Evolutionary conservation across 2,329 filamentous ascomycete genomes (phyloP), one percentile per base, ranked within the genome.

Genomic region (Tricladium varicosporioides): DNA sequence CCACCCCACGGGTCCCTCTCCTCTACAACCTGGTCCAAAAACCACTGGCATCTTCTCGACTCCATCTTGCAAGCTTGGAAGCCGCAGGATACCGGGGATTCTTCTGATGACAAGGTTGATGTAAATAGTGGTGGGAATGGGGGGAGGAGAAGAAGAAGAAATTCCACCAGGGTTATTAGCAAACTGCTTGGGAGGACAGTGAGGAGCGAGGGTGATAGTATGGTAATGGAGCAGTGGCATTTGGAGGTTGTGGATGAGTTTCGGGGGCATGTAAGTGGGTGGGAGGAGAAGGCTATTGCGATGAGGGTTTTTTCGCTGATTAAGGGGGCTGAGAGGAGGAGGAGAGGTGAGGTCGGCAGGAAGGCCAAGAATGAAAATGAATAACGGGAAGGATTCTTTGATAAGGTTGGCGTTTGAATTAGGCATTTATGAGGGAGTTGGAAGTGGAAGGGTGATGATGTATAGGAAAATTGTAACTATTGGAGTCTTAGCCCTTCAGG

Each of bases 241-340:
- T 51, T 71, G 16, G 70, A 71, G 50, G 68, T 60, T 51, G 68
- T 71, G 15, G 69, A 69, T 62, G 65, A 69, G 59, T 71, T 70
- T 44, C 49, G 68, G 19, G 61, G 62, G 1, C 27, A 54, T 4
- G 69, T 70, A 16, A 63, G 64, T 3, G 69, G 69, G 4, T 71
- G 69, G 69, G 63, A 71, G 22, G 69, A 71, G 57, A 61, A 61
- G 52, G 61, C 60, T 51, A 60, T 71, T 54, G 69, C 68, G 10
- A 67, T 65, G 61, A 60, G 69, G 40, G 61, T 70, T 16, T 69
- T 70, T 62, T 59, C 64, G 1, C 49, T 70, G 11, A 27, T 69
- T 32, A 51, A 68, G 13, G 68, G 65, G 5, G 68, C 63, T 47
- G 60, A 64, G 50, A 60, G 59, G 45, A 67, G 67, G 49, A 59